Conservation (phyloP, 805 yeast species). For the Candida rishiriensis region DNA sequence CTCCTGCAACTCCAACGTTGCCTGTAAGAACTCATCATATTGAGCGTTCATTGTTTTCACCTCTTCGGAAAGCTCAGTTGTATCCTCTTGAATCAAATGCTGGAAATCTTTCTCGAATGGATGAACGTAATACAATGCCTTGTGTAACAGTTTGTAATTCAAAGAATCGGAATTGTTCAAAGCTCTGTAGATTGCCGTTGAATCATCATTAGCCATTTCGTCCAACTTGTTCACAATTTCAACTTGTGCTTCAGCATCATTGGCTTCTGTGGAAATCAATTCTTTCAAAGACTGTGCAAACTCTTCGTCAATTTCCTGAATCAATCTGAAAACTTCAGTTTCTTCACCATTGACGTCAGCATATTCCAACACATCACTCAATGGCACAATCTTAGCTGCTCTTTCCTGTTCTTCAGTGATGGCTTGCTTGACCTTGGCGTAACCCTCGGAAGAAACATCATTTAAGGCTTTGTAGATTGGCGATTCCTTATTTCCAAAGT, state of each 20-base stretch:
- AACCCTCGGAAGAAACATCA: constrained; percentile 15
- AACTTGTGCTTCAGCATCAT: constrained; percentile 12
- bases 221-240: constrained; percentile 16
- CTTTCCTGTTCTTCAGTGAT: constrained; percentile 19
- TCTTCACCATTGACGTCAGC: constrained; percentile 19
- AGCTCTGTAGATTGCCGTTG: constrained; percentile 19
- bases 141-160: constrained; percentile 16
- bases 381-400: constrained; percentile 16
- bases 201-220: constrained; percentile 14
- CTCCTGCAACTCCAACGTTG: constrained; percentile 25
- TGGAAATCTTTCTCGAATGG: constrained; percentile 1
- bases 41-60: constrained; percentile 22
- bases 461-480: constrained; percentile 22
- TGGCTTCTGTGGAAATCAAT: constrained; percentile 4
- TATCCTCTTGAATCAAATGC: constrained; percentile 18
- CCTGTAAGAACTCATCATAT: constrained; percentile 27
- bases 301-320: constrained; percentile 20
- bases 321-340: constrained; percentile 20
- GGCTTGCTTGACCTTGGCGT: constrained; percentile 10
- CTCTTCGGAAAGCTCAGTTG: constrained; percentile 16
- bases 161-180: constrained; percentile 20
- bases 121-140: constrained; percentile 6
- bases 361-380: constrained; percentile 21
- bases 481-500: constrained; percentile 12
- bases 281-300: constrained; percentile 14